Base-by-base conservation (phyloP, 768 basidiomycete species). In the Tubosaeta sp. region DNA sequence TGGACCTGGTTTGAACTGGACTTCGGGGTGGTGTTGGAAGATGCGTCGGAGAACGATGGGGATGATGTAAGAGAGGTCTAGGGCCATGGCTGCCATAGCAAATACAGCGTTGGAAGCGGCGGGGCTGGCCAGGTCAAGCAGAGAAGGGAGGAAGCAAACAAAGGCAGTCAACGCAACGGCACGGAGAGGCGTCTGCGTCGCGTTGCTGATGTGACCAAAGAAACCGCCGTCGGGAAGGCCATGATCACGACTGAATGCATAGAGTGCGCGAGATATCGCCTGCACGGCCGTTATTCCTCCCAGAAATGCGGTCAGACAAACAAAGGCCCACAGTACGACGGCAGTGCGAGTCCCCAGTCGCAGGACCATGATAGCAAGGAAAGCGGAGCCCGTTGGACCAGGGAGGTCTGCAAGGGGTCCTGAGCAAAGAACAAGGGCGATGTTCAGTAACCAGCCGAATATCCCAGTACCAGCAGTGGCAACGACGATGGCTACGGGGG, bases 401-500 rank as follows among this genome's bases (percentile, higher is more conserved):
- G 82, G 80, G 8, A 84, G 73, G 53, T 75, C 66, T 31, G 38
- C 64, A 58, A 80, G 61, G 22, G 74, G 68, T 11, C 81, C 81
- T 1, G 79, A 79, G 63, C 81, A 84, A n/a, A 85, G 71, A 12
- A 85, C 71, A 37, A 85, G 65, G 3, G 75, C 74, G 55, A 86
- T 81, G 65, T 85, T 85, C 47, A 85, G 76, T n/a, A 85, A 56
- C 83, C 83, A 85, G 29, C 83, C 81, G 45, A 76, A 62, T n/a
- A 76, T 56, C 39, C 70, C 74, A 0, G 77, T 78, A 27, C 78
- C 78, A 34, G 78, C 62, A 17, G 69, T 71, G 17, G 77, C 73
- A 14, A 72, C 70, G 57, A 77, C 68, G 54, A 77, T 76, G 5
- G 79, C 74, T 22, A 63, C 66, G 31, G 74, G 74, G 17, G 73